A percentile compares a stretch with the other conserved stretches of the same genome.
phyloP scores from a whole-genome alignment of 176 grass and related monocot species.

The Hordeum vulgare region MorexV3_pseudomolecules_assembly NC_058524.1:595004288-595004787 shows the following conservation, averaged over 20 bases:
- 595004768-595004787: not conserved
- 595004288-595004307: conserved; percentile 5
- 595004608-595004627: not conserved
- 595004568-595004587: conserved; percentile 22
- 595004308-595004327: not conserved
- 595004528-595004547: conserved; percentile 43
- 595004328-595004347: conserved; percentile 51
- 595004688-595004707: not conserved
- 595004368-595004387: conserved; percentile 51
- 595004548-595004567: conserved; percentile 50
- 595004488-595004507: conserved; percentile 43
- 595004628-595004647: not conserved
- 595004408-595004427: not conserved
- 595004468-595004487: conserved; percentile 5
- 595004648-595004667: not conserved
- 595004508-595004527: conserved; percentile 37
- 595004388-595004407: conserved; percentile 38
- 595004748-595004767: not conserved
- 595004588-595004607: not conserved
- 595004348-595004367: conserved; percentile 83
- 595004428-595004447: not conserved
- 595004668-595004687: not conserved
- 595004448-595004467: conserved; percentile 1
- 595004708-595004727: not conserved
- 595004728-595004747: not conserved